These are phyloP conservation scores for Friedmanniomyces simplex DNA, from an alignment of 495 filamentous ascomycete genomes.

Conservation along the genomic window DNA sequence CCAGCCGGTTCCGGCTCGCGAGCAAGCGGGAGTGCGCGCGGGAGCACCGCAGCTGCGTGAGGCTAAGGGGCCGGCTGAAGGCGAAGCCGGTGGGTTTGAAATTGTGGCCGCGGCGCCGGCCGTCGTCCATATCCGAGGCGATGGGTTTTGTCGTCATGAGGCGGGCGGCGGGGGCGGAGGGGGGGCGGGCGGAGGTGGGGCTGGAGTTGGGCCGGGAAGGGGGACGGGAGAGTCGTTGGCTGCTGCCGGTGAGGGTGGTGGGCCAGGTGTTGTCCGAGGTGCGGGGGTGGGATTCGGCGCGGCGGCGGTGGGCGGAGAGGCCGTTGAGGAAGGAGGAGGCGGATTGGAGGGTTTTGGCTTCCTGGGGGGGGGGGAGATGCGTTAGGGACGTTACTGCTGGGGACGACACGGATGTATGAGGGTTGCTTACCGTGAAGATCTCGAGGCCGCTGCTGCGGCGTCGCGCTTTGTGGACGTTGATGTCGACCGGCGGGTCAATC, in stretches of 20 bases:
- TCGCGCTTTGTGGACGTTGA: conserved; percentile 7
- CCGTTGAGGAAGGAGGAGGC: conserved; percentile 23
- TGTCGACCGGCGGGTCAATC: conserved; percentile 4
- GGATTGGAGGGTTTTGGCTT: conserved; percentile 21
- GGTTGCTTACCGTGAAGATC: conserved; percentile 20
- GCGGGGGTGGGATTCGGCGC: conserved; percentile 12
- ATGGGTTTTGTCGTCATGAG: too few relatives aligned
- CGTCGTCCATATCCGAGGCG: too few relatives aligned
- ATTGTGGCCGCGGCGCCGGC: conserved; percentile 11
- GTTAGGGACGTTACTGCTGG: too few relatives aligned
- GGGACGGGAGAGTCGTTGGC: background rate
- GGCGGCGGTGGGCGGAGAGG: conserved; percentile 18
- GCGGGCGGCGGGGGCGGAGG: too few relatives aligned
- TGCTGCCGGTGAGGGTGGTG: conserved; percentile 1
- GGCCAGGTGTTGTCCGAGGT: conserved; percentile 6
- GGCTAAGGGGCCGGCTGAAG: conserved; percentile 7
- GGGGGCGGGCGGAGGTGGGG: background rate
- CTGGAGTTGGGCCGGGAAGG: conserved; percentile 2
- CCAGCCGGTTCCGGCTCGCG: conserved; percentile 6
- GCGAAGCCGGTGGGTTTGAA: conserved; percentile 20
- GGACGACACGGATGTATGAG: background rate
- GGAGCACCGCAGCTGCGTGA: conserved; percentile 14
- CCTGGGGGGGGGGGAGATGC: conserved; percentile 9
- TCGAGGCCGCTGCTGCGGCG: conserved; percentile 17
- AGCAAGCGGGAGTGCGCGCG: conserved; percentile 5